Percentiles rank a stretch among this genome's conserved stretches.
phyloP scores from a whole-genome alignment of 495 filamentous ascomycete species.

The Xylaria scruposa region DNA sequence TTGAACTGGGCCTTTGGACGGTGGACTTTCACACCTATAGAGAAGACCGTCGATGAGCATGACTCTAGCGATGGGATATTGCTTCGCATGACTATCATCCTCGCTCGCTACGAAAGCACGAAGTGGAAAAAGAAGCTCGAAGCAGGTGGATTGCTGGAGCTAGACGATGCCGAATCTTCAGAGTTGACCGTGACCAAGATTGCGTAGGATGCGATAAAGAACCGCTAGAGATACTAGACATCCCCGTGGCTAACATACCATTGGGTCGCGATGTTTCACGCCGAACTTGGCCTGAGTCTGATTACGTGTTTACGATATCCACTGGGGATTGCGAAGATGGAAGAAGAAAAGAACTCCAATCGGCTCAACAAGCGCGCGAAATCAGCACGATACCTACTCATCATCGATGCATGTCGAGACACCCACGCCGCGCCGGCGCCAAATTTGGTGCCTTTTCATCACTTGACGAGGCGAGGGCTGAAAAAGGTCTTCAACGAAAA shows the following conservation, averaged over 20 bases:
- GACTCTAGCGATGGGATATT: slow-evolving; percentile 55
- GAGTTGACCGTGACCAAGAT: slow-evolving; percentile 54
- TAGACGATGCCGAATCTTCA: slow-evolving; percentile 49
- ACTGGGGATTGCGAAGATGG: background rate
- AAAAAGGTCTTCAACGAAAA: background rate
- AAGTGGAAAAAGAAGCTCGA: slow-evolving; percentile 91
- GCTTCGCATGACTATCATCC: slow-evolving; percentile 81
- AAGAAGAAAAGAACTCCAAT: background rate
- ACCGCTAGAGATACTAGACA: background rate
- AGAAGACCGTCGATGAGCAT: slow-evolving; percentile 50
- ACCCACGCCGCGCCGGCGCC: background rate
- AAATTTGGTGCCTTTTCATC: background rate
- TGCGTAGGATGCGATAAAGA: slow-evolving; percentile 31
- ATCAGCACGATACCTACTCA: background rate
- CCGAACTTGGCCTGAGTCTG: background rate
- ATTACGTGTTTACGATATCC: background rate
- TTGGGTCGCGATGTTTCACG: background rate
- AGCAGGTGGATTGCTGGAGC: slow-evolving; percentile 61
- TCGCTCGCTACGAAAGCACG: slow-evolving; percentile 81
- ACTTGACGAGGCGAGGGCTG: background rate
- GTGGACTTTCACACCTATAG: slow-evolving; percentile 82
- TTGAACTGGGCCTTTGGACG: slow-evolving; percentile 98
- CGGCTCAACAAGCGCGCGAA: background rate
- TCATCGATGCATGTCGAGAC: background rate
- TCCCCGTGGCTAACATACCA: background rate